phyloP scores from a whole-genome alignment of 2,329 filamentous ascomycete species.

The Microdochium bolleyi region DNA sequence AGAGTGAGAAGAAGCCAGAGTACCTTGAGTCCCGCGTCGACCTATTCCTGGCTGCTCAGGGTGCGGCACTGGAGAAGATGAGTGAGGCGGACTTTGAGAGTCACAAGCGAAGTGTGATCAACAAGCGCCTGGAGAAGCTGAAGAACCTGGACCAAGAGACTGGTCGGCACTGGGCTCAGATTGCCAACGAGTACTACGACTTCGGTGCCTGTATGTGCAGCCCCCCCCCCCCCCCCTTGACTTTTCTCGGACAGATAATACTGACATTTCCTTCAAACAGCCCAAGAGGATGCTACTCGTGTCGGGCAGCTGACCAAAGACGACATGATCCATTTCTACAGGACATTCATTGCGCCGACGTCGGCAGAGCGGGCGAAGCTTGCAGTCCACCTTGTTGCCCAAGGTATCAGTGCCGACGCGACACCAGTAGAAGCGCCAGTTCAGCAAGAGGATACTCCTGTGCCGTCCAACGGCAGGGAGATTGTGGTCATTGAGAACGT shows the following conservation, averaged over 20 bases:
- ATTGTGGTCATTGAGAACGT: conserved; percentile 68
- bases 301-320: conserved; percentile 69
- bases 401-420: conserved; percentile 38
- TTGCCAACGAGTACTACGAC: conserved; percentile 80
- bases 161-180: conserved; percentile 74
- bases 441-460: conserved; percentile 20
- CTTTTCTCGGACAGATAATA: conserved; percentile 8
- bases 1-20: conserved; percentile 77
- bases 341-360: conserved; percentile 63
- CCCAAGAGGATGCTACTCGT: conserved; percentile 66
- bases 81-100: conserved; percentile 76
- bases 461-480: conserved; percentile 38
- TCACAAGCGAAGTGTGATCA: conserved; percentile 83
- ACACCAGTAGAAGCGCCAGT: conserved; percentile 31
- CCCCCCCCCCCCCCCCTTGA: background rate
- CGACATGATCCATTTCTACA: conserved; percentile 75
- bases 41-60: conserved; percentile 66
- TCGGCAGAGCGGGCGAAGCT: conserved; percentile 74
- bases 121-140: conserved; percentile 79
- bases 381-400: conserved; percentile 75
- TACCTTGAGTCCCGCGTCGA: conserved; percentile 88
- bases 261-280: conserved; percentile 30
- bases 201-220: conserved; percentile 67
- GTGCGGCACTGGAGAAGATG: conserved; percentile 64
- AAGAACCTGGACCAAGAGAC: conserved; percentile 89